These are phyloP conservation scores for Kluyveromyces marxianus DNA, from an alignment of 1,139 yeast genomes.

Conservation along the genomic window DNA sequence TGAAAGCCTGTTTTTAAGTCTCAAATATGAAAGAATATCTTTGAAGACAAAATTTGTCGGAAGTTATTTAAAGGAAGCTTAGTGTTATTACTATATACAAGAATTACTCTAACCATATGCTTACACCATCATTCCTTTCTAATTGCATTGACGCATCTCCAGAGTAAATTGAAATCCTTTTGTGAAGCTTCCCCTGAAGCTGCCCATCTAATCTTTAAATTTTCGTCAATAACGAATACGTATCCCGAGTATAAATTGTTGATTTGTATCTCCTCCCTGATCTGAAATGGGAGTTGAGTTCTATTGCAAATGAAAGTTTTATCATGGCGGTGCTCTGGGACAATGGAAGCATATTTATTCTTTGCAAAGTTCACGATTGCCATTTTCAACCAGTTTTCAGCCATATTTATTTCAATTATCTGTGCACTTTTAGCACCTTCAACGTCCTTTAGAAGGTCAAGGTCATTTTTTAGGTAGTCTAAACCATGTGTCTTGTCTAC, in stretches of 20 bases:
- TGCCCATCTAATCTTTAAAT: conserved; percentile 82
- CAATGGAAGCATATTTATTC: conserved; percentile 35
- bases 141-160: conserved; percentile 46
- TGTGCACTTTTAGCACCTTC: conserved; percentile 37
- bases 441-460: conserved; percentile 12
- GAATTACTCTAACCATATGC: not conserved
- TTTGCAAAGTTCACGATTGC: conserved; percentile 50
- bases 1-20: too few relatives aligned
- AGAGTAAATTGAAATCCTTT: conserved; percentile 53
- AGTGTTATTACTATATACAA: not conserved
- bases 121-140: not conserved
- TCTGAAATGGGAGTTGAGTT: conserved; percentile 48
- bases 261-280: conserved; percentile 55
- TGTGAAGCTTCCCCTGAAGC: conserved; percentile 71
- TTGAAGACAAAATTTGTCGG: too few relatives aligned
- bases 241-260: conserved; percentile 81
- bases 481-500: conserved; percentile 30
- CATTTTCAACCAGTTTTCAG: conserved; percentile 65
- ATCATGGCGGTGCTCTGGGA: conserved; percentile 46
- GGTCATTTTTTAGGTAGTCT: conserved; percentile 21
- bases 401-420: conserved; percentile 65
- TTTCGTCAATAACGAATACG: conserved; percentile 64
- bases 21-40: too few relatives aligned
- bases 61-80: too few relatives aligned
- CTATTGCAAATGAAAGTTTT: conserved; percentile 60